Conservation (phyloP, 2,329 filamentous ascomycete species). For the Aspergillus bombycis region DNA sequence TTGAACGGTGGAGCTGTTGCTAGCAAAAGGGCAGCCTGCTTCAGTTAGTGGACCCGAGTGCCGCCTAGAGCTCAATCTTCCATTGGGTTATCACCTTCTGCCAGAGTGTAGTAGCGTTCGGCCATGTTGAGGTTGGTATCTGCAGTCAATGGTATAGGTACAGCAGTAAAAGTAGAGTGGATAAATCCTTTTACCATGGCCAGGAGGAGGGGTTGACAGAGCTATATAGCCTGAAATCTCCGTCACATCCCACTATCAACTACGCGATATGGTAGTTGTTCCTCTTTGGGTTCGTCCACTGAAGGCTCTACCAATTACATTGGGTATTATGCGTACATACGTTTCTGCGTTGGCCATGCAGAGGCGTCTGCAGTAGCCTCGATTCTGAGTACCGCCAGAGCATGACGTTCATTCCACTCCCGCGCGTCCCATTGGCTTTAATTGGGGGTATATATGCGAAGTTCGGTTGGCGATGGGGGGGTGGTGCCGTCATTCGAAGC, state of each 20-base stretch:
- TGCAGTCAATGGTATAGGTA: not conserved
- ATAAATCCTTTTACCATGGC: not conserved
- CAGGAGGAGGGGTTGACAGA: not conserved
- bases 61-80: not conserved
- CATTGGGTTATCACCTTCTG: slow-evolving; percentile 11
- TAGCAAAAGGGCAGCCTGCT: slow-evolving; percentile 25
- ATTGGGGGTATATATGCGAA: too few relatives aligned
- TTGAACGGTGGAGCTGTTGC: slow-evolving; percentile 18
- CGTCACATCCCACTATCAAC: not conserved
- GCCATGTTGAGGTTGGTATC: not conserved
- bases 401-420: not conserved
- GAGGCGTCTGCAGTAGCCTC: not conserved
- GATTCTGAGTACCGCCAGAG: not conserved
- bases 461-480: not conserved
- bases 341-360: not conserved
- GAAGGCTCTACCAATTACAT: not conserved
- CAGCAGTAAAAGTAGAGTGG: not conserved
- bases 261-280: not conserved
- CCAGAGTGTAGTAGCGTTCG: slow-evolving; percentile 17
- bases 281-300: not conserved
- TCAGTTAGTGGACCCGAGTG: not conserved
- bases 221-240: not conserved
- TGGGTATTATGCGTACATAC: not conserved
- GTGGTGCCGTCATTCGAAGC: not conserved
- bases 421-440: not conserved